Base-by-base conservation (phyloP, 2,329 filamentous ascomycete genomes). In the Fusarium sp. region DNA sequence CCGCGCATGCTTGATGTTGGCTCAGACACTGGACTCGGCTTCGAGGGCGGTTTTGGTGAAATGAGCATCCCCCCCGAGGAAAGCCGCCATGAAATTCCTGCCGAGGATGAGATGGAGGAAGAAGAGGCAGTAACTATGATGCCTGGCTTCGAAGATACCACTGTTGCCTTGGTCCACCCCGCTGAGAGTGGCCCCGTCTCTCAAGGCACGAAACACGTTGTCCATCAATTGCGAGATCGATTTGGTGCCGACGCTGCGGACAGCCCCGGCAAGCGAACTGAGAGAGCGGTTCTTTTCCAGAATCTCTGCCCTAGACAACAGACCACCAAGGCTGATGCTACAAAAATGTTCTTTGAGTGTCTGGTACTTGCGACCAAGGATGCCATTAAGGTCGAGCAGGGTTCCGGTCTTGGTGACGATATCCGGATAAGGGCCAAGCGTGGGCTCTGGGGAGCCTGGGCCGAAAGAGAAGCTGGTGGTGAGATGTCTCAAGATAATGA, bases 281-380 rank as follows among this genome's bases (percentile, higher is more conserved):
- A 92, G 80, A 88, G 87, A 27, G 89, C 89, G 15, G 94, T 97
- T 6, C 86, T 97, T 6, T 98, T 99, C 86, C 95, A 98, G 77
- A 92, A 97, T 63, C 87, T 99, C 50, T 87, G 98, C 37, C 96
- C 96, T 1, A 93, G 97, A 81, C 84, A 87, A 71, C 89, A 88
- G 67, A 95, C 95, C 1, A 94, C 88, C 73, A 93, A 93, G 81
- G 92, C 92, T 12, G 96, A 98, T 76, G 96, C 96, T 1, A 99
- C 96, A 45, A 98, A 98, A 87, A 98, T 99, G 94, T 99, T 99
- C 85, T 99, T 99, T 77, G 96, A 99, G 83, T 92, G 96, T 59
- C 86, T 99, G 27, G 96, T 99, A 6, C 87, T 99, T 49, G 96
- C 95, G 8, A 99, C 96, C 44, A 99, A 99, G 84, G 96, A 99